Base-by-base conservation (phyloP, 495 filamentous ascomycete species). In the Xanthoparmelia taractica region DNA sequence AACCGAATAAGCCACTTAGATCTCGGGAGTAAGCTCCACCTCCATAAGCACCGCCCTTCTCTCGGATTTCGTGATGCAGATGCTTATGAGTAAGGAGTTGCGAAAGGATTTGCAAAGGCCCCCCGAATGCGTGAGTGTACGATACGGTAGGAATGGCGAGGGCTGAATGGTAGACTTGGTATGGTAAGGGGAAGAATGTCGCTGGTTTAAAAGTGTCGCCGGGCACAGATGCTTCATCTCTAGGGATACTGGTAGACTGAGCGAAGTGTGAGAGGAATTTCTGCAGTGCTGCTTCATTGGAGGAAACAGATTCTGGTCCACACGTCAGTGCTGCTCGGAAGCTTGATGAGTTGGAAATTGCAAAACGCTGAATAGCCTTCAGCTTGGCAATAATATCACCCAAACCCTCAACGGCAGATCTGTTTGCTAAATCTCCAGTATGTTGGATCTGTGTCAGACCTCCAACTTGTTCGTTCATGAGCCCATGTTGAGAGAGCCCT, bases 81-180 rank as follows among this genome's bases (percentile, higher is more conserved):
- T 97, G 90, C 73, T 95, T 95, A 75, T 97, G 94, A 0, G 93
- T 97, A n/a, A 98, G 81, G 33, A 98, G 87, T 67, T 96, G 89
- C 20, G 92, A 86, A 31, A 98, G 84, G 36, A 97, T 86, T 65
- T 92, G 91, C 18, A 96, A 84, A 1, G 89, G 81, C 12, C 92
- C 90, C 23, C 86, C 83, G 34, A 87, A 81, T 0, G 83, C 69
- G 52, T 92, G 84, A 36, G 84, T 86, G 73, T 97, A 98, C 4
- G 92, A 89, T 1, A 92, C 87, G 4, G 94, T 96, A 33, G 89
- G 86, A 38, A 92, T 75, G 34, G 89, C 86, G 41, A 91, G 80
- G 18, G 85, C 87, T 8, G 92, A 86, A 73, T 97, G 97, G 70
- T 93, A 96, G 58, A 98, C 94, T 73, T 98, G 94, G 74, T 96